Base-by-base conservation (phyloP, 169 alveolate species). In the Cyclospora cayetanensis region DNA sequence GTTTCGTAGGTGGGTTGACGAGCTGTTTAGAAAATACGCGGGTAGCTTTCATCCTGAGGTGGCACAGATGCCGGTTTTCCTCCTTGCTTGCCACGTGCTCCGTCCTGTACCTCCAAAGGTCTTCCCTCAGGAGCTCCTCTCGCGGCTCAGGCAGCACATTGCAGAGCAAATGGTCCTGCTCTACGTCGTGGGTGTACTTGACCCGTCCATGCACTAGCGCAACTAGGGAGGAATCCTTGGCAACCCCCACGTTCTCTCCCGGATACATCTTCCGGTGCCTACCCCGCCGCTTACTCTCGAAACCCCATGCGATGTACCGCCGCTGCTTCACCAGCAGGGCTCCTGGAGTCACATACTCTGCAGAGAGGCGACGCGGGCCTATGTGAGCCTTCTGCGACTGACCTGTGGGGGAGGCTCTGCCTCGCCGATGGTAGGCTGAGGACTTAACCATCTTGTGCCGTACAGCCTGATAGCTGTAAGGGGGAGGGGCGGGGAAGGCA, bases 51-150 rank as follows among this genome's bases (percentile, higher is more conserved):
- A 86, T 92, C 34, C 98, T 90, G 50, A 96, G 87, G 86, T 80
- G 83, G 31, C 96, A 89, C 46, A 96, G 41, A 22, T 96, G 93
- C 34, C 97, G 66, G 89, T 97, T 97, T 93, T 97, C 98, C 92
- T 97, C 98, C 53, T 94, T 76, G 65, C 96, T 82, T 22, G 93
- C 80, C 4, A 96, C 97, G 90, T 96, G 98, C 90, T 97, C 98
- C 1, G 98, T 97, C 25, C 98, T 92, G 89, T 97, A 97, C 29
- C 98, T 80, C 97, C 98, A 96, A 50, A 96, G 89, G 70, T 96
- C 98, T 0, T 94, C 97, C 72, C 96, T 94, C 46, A 95, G 91
- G 34, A 96, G 93, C 88, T 96, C 98, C 50, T 95, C 98, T 35
- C 96, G 91, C 31, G 91, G 95, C 87, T 95, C 98, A 27, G 98